These are phyloP conservation scores for Nakaseomyces sp. DNA, from an alignment of 1,139 yeast genomes.

Conservation along the genomic window DNA sequence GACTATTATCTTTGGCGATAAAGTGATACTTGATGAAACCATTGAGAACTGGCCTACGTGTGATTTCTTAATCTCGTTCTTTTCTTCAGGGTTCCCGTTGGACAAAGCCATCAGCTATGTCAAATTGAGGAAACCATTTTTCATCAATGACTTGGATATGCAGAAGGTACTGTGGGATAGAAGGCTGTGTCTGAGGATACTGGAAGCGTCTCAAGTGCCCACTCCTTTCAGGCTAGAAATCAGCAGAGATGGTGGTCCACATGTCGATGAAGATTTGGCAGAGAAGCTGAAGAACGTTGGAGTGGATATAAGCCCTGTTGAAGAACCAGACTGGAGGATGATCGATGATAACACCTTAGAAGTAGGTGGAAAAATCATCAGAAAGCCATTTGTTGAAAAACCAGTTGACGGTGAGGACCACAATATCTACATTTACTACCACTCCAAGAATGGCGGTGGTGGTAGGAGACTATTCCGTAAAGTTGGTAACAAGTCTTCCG, in stretches of 20 bases:
- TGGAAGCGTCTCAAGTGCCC: slow-evolving; percentile 76
- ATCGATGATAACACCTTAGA: slow-evolving; percentile 71
- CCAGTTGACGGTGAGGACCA: slow-evolving; percentile 99
- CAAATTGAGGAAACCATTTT: slow-evolving; percentile 78
- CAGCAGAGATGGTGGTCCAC: slow-evolving; percentile 95
- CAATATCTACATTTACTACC: slow-evolving; percentile 88
- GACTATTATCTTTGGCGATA: slow-evolving; percentile 94
- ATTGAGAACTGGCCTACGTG: slow-evolving; percentile 98
- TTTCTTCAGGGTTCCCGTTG: slow-evolving; percentile 91
- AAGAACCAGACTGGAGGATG: slow-evolving; percentile 84
- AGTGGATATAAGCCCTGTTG: slow-evolving; percentile 40
- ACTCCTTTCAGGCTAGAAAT: slow-evolving; percentile 84
- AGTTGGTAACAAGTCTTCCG: slow-evolving; percentile 95
- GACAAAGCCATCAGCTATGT: slow-evolving; percentile 92
- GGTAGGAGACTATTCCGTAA: slow-evolving; percentile 90
- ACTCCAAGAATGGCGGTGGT: slow-evolving; percentile 88
- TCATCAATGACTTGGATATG: slow-evolving; percentile 80
- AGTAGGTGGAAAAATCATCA: slow-evolving; percentile 63
- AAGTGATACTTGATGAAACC: slow-evolving; percentile 86
- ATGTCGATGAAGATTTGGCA: slow-evolving; percentile 56
- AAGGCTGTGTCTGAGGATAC: slow-evolving; percentile 71
- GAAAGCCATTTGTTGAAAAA: slow-evolving; percentile 93
- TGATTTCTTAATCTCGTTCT: slow-evolving; percentile 86
- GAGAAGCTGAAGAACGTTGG: slow-evolving; percentile 53
- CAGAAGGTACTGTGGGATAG: slow-evolving; percentile 97